Percentiles rank a stretch among this genome's conserved stretches.
These are phyloP conservation scores for Stachybotrys elegans DNA, from an alignment of 2,329 filamentous ascomycete species.

Conservation along the genomic window DNA sequence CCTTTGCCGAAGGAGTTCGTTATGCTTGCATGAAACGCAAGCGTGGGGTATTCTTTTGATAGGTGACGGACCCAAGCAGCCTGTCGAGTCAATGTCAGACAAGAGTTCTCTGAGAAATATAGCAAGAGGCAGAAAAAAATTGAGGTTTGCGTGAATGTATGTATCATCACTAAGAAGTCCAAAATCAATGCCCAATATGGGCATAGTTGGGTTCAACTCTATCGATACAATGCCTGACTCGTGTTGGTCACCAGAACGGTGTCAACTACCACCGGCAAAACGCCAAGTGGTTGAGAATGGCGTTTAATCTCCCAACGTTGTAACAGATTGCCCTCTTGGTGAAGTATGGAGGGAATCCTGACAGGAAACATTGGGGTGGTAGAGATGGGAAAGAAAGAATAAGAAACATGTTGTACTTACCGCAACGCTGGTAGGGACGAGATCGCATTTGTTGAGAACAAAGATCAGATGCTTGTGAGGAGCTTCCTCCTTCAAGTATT, in stretches of 20 bases:
- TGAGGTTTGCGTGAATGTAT: conserved; percentile 52
- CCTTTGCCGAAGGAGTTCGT: conserved; percentile 97
- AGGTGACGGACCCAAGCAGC: conserved; percentile 87
- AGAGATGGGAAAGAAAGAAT: conserved; percentile 20
- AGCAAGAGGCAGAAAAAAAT: no score
- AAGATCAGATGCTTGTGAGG: conserved; percentile 83
- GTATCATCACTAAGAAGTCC: conserved; percentile 99
- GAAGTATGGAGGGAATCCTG: conserved; percentile 74
- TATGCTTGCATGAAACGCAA: conserved; percentile 91
- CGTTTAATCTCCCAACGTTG: conserved; percentile 92
- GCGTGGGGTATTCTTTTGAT: conserved; percentile 86
- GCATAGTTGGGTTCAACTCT: conserved; percentile 92
- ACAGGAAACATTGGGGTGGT: conserved; percentile 64
- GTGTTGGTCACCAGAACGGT: conserved; percentile 86
- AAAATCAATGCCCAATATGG: conserved; percentile 54
- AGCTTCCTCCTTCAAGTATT: conserved; percentile 88
- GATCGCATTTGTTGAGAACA: conserved; percentile 52
- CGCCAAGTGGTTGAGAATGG: conserved; percentile 36
- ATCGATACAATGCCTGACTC: conserved; percentile 77
- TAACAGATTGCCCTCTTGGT: conserved; percentile 93
- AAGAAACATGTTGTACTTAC: conserved; percentile 59
- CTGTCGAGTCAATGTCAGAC: conserved; percentile 48
- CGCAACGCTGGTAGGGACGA: conserved; percentile 87
- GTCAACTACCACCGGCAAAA: conserved; percentile 56
- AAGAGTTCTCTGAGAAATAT: no score